Conservation (phyloP, 129 eudicot species). For the Gnaphalium uliginosum region DNA sequence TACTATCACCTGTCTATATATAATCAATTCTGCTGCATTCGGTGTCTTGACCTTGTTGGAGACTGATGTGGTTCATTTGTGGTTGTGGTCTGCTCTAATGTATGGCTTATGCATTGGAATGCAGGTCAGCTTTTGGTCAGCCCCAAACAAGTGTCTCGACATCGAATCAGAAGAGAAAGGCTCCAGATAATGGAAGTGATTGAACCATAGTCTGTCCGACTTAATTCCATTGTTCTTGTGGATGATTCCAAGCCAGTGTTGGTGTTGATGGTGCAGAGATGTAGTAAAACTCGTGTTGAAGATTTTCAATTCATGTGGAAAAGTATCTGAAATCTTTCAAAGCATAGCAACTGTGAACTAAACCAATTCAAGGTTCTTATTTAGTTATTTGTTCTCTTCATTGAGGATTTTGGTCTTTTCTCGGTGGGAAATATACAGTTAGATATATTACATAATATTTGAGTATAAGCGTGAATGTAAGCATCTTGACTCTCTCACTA, state of each 20-base stretch:
- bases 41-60: background rate
- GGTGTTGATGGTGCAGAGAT: background rate
- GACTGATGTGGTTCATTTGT: background rate
- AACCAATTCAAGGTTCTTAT: no score
- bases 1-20: no score
- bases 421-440: no score
- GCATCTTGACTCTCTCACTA: no score
- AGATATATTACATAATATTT: no score
- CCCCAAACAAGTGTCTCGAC: background rate
- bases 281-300: background rate
- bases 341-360: no score
- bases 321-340: no score
- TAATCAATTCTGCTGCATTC: background rate
- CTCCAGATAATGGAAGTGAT: background rate
- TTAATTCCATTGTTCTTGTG: background rate
- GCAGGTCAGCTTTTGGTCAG: slow-evolving; percentile 89
- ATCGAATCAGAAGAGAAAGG: background rate
- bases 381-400: no score
- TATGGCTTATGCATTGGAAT: slow-evolving; percentile 10
- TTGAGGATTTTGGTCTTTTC: no score
- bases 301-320: background rate
- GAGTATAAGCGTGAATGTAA: no score
- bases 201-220: background rate
- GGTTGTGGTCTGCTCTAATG: background rate
- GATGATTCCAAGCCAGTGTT: background rate